These are phyloP conservation scores for Aspergillus amoenus DNA, from an alignment of 2,329 filamentous ascomycete species.

Conservation along the genomic window DNA sequence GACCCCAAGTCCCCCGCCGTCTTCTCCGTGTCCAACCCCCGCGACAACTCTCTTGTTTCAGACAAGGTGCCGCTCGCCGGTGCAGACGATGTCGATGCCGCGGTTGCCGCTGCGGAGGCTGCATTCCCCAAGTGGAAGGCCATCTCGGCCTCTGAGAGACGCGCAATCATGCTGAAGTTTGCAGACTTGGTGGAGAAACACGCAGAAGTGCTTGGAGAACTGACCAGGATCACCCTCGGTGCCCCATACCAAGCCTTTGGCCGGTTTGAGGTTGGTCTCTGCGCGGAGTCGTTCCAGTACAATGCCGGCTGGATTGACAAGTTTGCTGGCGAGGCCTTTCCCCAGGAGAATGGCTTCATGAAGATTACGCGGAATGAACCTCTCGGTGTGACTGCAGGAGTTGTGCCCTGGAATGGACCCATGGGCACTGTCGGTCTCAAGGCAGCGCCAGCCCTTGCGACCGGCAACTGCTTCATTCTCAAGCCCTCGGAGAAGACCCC, in stretches of 20 bases:
- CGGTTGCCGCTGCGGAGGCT: slow-evolving; percentile 50
- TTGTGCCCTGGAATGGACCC: slow-evolving; percentile 20
- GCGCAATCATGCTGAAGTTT: slow-evolving; percentile 46
- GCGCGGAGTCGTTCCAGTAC: background rate
- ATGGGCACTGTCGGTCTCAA: slow-evolving; percentile 2
- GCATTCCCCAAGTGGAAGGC: slow-evolving; percentile 47
- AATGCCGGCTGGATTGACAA: slow-evolving; percentile 18
- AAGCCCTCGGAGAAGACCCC: slow-evolving; percentile 66
- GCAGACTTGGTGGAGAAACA: slow-evolving; percentile 45
- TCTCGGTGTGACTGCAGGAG: slow-evolving; percentile 18
- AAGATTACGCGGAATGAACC: slow-evolving; percentile 18
- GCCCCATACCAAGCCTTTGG: slow-evolving; percentile 44
- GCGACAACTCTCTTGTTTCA: slow-evolving; percentile 50
- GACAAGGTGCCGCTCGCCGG: slow-evolving; percentile 49
- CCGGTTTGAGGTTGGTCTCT: slow-evolving; percentile 42
- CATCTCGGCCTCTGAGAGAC: slow-evolving; percentile 37
- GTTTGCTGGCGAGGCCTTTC: slow-evolving; percentile 18
- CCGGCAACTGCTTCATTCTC: slow-evolving; percentile 67
- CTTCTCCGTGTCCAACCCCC: slow-evolving; percentile 35
- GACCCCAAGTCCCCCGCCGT: background rate
- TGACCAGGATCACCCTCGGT: slow-evolving; percentile 50
- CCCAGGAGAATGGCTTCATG: slow-evolving; percentile 19
- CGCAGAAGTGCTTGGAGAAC: slow-evolving; percentile 34
- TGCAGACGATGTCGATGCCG: slow-evolving; percentile 49
- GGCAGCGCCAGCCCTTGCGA: slow-evolving; percentile 41